Evolutionary conservation across 164 flowering plant species (phyloP).

Genomic region (Nelumbo lutea): DNA sequence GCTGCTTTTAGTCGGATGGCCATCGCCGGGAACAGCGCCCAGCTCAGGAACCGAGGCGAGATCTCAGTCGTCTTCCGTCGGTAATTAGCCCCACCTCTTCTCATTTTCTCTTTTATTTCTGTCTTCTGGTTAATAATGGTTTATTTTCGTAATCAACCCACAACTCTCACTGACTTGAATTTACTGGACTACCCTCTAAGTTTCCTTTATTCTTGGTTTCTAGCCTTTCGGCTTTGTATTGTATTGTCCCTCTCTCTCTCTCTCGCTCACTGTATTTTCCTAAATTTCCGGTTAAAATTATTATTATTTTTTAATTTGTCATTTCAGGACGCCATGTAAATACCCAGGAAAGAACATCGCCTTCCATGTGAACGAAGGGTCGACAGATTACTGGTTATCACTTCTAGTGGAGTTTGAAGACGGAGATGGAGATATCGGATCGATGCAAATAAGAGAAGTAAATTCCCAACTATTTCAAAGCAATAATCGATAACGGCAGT

Average conservation of each 20-base stretch:
- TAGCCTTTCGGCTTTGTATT: no score
- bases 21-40: constrained; percentile 44
- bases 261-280: no score
- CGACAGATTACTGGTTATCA: constrained; percentile 83
- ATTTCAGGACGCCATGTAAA: constrained; percentile 77
- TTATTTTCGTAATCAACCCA: no score
- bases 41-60: constrained; percentile 77
- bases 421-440: constrained; percentile 91
- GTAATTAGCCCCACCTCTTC: constrained; percentile 25
- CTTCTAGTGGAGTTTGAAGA: constrained; percentile 80
- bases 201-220: no score
- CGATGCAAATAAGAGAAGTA: constrained; percentile 89
- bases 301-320: neutral
- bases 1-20: constrained; percentile 94
- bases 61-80: constrained; percentile 62
- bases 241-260: no score
- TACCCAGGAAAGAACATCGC: constrained; percentile 81
- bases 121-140: no score
- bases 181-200: no score
- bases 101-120: constrained; percentile 1
- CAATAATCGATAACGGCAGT: no score
- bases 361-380: constrained; percentile 91
- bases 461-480: neutral
- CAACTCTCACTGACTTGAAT: no score
- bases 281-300: no score